These are phyloP conservation scores for Penicillium lividum DNA, from an alignment of 495 filamentous ascomycete genomes.

Conservation along the genomic window DNA sequence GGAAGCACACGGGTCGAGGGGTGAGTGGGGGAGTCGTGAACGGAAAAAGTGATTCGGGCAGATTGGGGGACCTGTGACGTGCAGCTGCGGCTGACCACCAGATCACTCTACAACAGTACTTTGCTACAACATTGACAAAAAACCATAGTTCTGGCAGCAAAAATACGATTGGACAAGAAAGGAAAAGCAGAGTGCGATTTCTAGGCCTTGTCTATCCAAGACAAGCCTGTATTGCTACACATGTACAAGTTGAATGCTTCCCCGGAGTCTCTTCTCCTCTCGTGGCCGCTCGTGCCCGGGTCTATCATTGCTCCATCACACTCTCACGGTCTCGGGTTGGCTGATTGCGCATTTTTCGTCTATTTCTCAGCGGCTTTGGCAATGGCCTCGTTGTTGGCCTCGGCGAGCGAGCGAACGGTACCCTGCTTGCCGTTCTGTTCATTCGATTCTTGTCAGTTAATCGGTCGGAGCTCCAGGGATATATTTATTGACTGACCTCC, in stretches of 20 bases:
- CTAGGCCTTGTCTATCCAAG: constrained; percentile 28
- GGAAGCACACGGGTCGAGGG: constrained; percentile 20
- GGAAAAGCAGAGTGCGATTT: constrained; percentile 29
- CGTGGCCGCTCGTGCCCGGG: constrained; percentile 19
- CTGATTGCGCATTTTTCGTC: constrained; percentile 14
- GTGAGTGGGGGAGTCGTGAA: constrained; percentile 21
- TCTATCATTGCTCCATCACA: constrained; percentile 5
- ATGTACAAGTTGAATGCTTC: constrained; percentile 39
- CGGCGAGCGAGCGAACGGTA: constrained; percentile 72
- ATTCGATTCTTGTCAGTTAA: constrained; percentile 25
- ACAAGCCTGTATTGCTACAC: constrained; percentile 46
- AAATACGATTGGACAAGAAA: constrained; percentile 1
- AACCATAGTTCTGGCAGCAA: constrained; percentile 3
- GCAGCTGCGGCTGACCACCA: constrained; percentile 19
- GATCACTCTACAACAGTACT: background rate
- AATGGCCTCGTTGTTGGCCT: constrained; percentile 67
- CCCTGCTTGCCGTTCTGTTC: constrained; percentile 93
- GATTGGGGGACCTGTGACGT: constrained; percentile 25
- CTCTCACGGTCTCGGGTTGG: background rate
- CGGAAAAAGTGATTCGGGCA: constrained; percentile 31
- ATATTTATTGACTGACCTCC: constrained; percentile 61
- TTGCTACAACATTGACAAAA: constrained; percentile 4
- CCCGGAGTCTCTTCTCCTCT: constrained; percentile 20
- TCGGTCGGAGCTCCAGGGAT: background rate
- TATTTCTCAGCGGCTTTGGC: constrained; percentile 49